Evolutionary conservation across 805 yeast species (phyloP).

Genomic region (Metschnikowia sp.): DNA sequence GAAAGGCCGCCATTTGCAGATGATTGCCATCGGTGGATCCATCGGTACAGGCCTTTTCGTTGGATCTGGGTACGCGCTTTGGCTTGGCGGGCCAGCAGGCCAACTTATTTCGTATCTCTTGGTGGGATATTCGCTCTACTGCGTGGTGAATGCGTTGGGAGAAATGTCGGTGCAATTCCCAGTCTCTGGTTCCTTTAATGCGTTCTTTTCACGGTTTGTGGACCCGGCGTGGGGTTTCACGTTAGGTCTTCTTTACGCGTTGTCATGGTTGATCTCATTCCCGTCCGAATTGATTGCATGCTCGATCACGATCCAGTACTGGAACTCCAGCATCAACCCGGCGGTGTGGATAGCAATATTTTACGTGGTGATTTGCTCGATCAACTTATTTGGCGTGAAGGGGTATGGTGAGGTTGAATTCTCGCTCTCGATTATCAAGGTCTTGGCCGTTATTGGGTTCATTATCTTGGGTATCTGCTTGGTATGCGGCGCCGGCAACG

Average conservation of each 20-base stretch:
- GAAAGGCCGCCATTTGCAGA: slow-evolving; percentile 56
- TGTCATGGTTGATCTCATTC: slow-evolving; percentile 32
- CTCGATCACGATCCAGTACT: slow-evolving; percentile 33
- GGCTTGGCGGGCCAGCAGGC: slow-evolving; percentile 21
- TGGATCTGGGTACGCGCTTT: slow-evolving; percentile 20
- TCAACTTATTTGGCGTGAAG: slow-evolving; percentile 36
- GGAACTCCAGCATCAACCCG: slow-evolving; percentile 31
- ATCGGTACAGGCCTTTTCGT: slow-evolving; percentile 67
- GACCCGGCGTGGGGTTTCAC: slow-evolving; percentile 24
- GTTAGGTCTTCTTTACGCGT: slow-evolving; percentile 24
- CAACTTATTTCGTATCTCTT: slow-evolving; percentile 18
- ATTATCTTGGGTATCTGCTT: slow-evolving; percentile 31
- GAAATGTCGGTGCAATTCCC: slow-evolving; percentile 23
- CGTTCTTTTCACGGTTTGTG: slow-evolving; percentile 20
- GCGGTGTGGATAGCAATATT: slow-evolving; percentile 38
- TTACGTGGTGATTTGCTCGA: slow-evolving; percentile 29
- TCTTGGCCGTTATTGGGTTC: slow-evolving; percentile 26
- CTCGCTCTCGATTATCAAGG: slow-evolving; percentile 25
- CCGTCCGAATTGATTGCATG: slow-evolving; percentile 34
- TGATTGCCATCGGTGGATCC: slow-evolving; percentile 83
- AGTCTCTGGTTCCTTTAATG: slow-evolving; percentile 21
- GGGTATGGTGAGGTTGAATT: slow-evolving; percentile 30
- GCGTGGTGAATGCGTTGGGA: slow-evolving; percentile 21
- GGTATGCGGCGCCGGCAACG: slow-evolving; percentile 41
- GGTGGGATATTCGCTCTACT: slow-evolving; percentile 19